phyloP scores from a whole-genome alignment of 139 green algal species.

The Chlorokybus atmophyticus region DNA sequence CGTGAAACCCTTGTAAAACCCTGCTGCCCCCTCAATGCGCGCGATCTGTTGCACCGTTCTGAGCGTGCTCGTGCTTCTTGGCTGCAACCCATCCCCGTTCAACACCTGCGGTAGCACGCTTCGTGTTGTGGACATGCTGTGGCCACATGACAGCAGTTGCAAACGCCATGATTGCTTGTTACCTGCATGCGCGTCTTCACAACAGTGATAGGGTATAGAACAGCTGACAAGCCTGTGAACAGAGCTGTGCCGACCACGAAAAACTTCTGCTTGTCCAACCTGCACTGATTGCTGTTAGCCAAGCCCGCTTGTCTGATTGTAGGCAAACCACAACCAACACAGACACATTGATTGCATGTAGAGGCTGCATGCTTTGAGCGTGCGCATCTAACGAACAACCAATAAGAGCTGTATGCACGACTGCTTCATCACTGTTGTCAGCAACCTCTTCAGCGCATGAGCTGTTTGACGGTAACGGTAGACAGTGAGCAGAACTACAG shows the following conservation, averaged over 20 bases:
- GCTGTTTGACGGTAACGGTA: too few species aligned
- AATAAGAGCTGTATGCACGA: too few species aligned
- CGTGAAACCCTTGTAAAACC: constrained; percentile 58
- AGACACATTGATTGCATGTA: too few species aligned
- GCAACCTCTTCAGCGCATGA: too few species aligned
- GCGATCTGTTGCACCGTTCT: constrained; percentile 30
- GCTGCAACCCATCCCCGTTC: too few species aligned
- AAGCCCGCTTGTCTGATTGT: background rate
- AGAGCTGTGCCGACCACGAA: constrained; percentile 62
- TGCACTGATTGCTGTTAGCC: background rate
- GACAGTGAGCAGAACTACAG: too few species aligned
- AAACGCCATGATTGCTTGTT: background rate
- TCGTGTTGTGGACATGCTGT: background rate
- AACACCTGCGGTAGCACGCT: too few species aligned
- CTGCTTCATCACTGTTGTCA: too few species aligned
- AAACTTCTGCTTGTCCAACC: constrained; percentile 78
- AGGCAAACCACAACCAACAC: too few species aligned
- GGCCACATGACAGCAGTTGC: background rate
- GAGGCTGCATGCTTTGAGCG: too few species aligned
- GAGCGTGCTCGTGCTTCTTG: background rate
- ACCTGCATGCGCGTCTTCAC: constrained; percentile 72
- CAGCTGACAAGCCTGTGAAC: constrained; percentile 61
- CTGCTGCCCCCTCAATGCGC: constrained; percentile 56
- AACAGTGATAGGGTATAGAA: constrained; percentile 75
- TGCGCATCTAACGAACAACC: too few species aligned